A percentile compares a stretch with the other conserved stretches of the same genome.
These are phyloP conservation scores for Emericellopsis terricola DNA, from an alignment of 495 filamentous ascomycete genomes.

Conservation along the genomic window DNA sequence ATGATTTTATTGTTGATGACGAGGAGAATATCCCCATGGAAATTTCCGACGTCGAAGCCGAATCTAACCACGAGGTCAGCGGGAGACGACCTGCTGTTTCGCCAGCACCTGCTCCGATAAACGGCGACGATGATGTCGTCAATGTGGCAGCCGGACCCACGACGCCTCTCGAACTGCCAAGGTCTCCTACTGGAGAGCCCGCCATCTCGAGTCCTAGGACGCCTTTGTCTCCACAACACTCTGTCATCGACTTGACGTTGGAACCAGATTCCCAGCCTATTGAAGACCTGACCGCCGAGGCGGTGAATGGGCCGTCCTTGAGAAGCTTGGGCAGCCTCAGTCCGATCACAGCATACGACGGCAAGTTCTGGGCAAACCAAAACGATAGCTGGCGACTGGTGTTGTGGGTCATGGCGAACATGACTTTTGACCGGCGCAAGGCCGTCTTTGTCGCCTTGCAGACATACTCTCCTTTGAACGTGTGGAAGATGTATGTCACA, in stretches of 20 bases:
- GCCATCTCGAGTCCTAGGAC: too few species aligned
- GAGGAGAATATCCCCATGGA: background rate
- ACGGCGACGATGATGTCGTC: background rate
- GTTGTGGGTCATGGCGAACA: background rate
- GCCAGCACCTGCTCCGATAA: too few species aligned
- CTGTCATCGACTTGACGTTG: too few species aligned
- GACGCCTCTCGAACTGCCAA: background rate
- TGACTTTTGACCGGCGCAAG: background rate
- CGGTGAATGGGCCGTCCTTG: background rate
- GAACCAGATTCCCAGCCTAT: too few species aligned
- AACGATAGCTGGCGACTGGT: background rate
- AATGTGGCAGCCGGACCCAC: background rate
- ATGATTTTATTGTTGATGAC: background rate
- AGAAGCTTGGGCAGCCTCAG: slow-evolving; percentile 7
- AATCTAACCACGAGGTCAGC: too few species aligned
- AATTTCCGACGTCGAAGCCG: too few species aligned
- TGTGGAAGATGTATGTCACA: background rate
- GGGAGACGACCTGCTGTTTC: too few species aligned
- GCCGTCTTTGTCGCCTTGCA: background rate
- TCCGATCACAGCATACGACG: slow-evolving; percentile 1
- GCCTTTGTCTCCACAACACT: too few species aligned
- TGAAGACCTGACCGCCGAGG: background rate
- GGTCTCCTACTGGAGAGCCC: too few species aligned
- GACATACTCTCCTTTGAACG: background rate
- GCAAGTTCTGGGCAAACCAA: background rate